Evolutionary conservation across 768 basidiomycete genomes (phyloP), one percentile per base, ranked within the genome.

Genomic region (Lactarius psammicola): DNA sequence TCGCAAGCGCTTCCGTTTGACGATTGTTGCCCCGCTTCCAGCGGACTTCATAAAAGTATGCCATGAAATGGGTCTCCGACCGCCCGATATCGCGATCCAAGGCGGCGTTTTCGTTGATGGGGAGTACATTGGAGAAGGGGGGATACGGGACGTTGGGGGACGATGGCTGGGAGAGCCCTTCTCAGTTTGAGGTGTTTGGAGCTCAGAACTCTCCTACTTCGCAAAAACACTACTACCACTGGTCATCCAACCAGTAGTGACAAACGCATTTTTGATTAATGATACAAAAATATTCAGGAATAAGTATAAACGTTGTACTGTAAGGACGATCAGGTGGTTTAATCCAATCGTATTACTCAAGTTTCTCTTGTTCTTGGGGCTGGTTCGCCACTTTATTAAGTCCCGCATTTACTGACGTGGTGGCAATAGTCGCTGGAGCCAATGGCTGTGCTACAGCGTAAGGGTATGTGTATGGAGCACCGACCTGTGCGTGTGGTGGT

Each of bases 381-480:
- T 59, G 51, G 18, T 51, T 44, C 17, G 53, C n/a, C n/a, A n/a
- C 23, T 42, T 49, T 63, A 44, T 63, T 62, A 18, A 15, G 56
- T 54, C 63, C 66, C 40, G 56, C 8, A 38, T 44, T 55, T 31
- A 51, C 28, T 30, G 57, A 49, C 1, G 61, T 18, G 26, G 40
- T 46, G 1, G 57, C 26, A 28, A 42, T 28, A 6, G 57, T 59
- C 17, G 57, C 7, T 17, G 66, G 9, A 15, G 57, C 57, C 44
- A 36, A 33, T 28, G 38, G 30, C 53, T 61, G 69, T 31, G n/a
- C 36, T 44, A 20, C 28, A 17, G 44, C 42, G 54, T 58, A 63
- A 33, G 68, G 68, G 38, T 66, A 71, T 42, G 51, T 58, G 44
- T 69, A 69, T 20, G 70, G 68, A 9, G 70, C 68, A 34, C 70